Evolutionary conservation across 139 green algal species (phyloP).

Genomic region (Chlorella sp.): DNA sequence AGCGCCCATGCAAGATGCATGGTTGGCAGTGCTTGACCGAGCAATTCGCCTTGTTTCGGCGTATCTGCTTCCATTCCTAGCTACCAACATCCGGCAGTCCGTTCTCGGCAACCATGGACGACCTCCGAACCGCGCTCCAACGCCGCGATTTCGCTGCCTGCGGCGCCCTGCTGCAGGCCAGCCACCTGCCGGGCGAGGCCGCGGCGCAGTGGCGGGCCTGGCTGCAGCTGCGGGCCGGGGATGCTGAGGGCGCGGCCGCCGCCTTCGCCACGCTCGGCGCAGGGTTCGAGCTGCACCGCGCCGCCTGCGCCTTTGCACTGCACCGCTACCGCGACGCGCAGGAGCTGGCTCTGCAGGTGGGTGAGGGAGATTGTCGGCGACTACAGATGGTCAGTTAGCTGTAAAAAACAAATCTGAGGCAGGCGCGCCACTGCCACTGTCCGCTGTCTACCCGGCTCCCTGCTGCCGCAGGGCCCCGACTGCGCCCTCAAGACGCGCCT

Average conservation of each 20-base stretch:
- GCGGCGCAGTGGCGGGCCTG: constrained; percentile 16
- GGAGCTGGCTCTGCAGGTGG: neutral
- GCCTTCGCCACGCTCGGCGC: neutral
- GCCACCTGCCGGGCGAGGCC: neutral
- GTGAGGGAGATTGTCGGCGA: neutral
- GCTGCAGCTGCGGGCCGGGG: neutral
- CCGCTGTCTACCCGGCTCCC: neutral
- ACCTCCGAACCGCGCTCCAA: neutral
- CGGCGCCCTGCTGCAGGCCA: neutral
- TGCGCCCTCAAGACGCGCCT: constrained; percentile 20
- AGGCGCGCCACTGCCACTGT: neutral
- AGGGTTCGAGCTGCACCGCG: neutral
- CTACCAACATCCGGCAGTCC: no score
- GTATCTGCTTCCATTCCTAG: no score
- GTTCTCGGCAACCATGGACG: no score
- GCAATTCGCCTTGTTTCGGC: no score
- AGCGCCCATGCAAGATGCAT: no score
- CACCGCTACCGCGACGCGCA: constrained; percentile 13
- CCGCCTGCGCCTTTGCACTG: neutral
- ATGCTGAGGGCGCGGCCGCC: neutral
- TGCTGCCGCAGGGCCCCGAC: constrained; percentile 8
- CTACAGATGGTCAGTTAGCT: neutral
- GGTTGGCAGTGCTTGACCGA: no score
- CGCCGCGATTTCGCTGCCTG: constrained; percentile 2
- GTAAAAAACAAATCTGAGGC: neutral